Evolutionary conservation across 306 rosid genomes (phyloP), one percentile per base, ranked within the genome.

Genomic region (Fragaria ananassa): DNA sequence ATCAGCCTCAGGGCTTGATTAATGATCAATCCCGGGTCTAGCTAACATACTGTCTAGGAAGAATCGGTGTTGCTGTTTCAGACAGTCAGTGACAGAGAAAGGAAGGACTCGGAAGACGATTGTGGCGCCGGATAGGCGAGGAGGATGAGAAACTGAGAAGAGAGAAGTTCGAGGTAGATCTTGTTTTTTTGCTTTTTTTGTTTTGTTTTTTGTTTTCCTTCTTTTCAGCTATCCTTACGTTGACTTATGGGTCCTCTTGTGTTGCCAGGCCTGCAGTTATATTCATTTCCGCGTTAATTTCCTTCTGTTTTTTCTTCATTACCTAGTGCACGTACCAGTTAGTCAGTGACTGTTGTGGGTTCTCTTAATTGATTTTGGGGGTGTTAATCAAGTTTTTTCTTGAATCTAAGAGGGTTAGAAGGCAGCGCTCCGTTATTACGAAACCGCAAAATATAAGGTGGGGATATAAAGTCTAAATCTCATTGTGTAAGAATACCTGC

Each of bases 161-260:
- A 89, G 90, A 80, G 87, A n/a, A n/a, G 82, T 81, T 93, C 98
- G 98, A 93, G 98, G 98, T 88, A 91, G 98, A 93, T 93, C 95
- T 91, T 89, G 95, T 84, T 81, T 29, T 11, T 58, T 21, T 29
- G 2, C 0, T 29, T 29, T 29, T 1, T 1, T 25, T n/a, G n/a
- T n/a, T n/a, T n/a, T n/a, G n/a, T 10, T 58, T 21, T 29, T 29
- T 2, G 2, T 29, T 29, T 1, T 2, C 39, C 69, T 83, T 82
- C 72, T 79, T 84, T 83, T 79, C 88, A 77, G 89, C 90, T 84
- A 88, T 84, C 81, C 47, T 71, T 82, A 68, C 17, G 56, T 60
- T 60, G 51, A 46, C 51, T 53, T 53, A 53, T 53, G 58, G 10
- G 58, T 53, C 4, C 51, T 46, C 51, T 12, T 12, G 51, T 12